Evolutionary conservation across 345 rosid species (phyloP).

Genomic region (Eucalyptus cloeziana): DNA sequence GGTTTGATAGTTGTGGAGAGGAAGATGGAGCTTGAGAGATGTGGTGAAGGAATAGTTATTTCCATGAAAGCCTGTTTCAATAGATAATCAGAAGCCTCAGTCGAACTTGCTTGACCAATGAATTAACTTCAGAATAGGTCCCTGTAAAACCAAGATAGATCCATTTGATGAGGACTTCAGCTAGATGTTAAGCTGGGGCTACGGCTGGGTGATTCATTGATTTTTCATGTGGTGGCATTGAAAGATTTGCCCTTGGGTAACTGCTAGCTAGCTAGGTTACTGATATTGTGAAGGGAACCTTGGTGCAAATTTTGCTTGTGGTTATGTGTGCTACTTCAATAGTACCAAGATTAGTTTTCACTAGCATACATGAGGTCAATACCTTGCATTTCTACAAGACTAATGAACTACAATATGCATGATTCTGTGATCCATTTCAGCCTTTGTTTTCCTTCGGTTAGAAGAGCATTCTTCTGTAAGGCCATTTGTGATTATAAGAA

Average conservation of each 20-base stretch:
- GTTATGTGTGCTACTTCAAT: neutral
- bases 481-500: neutral
- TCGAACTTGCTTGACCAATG: neutral
- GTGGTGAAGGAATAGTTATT: neutral
- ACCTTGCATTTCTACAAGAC: neutral
- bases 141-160: neutral
- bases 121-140: neutral
- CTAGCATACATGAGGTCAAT: neutral
- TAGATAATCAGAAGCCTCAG: neutral
- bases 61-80: neutral
- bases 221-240: neutral
- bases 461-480: neutral
- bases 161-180: neutral
- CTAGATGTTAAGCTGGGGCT: neutral
- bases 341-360: neutral
- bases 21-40: neutral
- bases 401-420: neutral
- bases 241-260: neutral
- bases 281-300: neutral
- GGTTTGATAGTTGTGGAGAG: neutral
- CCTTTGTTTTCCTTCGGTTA: neutral
- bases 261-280: neutral
- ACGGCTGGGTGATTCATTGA: neutral
- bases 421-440: neutral
- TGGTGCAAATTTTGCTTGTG: neutral